A percentile compares a stretch with the other conserved stretches of the same genome.
Evolutionary conservation across 2,329 filamentous ascomycete species (phyloP).

Genomic region (Leptodontidium sp.): DNA sequence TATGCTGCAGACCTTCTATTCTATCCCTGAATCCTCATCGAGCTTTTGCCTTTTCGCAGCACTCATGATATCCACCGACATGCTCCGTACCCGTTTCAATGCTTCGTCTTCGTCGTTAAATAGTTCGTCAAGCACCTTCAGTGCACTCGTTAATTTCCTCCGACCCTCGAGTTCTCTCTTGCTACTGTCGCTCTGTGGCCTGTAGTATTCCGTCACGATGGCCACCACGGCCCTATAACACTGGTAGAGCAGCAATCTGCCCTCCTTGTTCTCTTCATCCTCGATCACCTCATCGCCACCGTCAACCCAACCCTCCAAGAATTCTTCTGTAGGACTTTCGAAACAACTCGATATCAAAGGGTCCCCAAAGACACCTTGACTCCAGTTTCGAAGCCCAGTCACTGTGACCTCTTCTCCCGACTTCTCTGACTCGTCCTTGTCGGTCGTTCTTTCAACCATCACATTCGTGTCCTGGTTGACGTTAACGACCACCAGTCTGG

Average conservation of each 20-base stretch:
- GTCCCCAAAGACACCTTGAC: conserved; percentile 66
- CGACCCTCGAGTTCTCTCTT: conserved; percentile 61
- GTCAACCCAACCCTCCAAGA: conserved; percentile 55
- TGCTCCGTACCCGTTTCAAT: conserved; percentile 39
- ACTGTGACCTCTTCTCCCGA: conserved; percentile 44
- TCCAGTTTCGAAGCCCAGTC: conserved; percentile 65
- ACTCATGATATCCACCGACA: conserved; percentile 29
- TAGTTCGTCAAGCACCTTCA: conserved; percentile 55
- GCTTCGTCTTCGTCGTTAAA: conserved; percentile 29
- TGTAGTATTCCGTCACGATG: conserved; percentile 64
- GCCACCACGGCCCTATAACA: conserved; percentile 63
- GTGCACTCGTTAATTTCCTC: conserved; percentile 56
- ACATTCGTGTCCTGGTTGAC: conserved; percentile 59
- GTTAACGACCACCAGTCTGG: conserved; percentile 64
- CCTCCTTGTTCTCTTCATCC: conserved; percentile 52
- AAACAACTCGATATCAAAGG: conserved; percentile 62
- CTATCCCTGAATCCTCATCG: conserved; percentile 9
- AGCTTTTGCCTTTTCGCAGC: conserved; percentile 38
- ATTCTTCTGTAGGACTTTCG: conserved; percentile 53
- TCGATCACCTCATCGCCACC: conserved; percentile 50
- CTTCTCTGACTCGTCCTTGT: conserved; percentile 24
- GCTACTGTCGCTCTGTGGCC: conserved; percentile 57
- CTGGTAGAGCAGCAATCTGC: conserved; percentile 63
- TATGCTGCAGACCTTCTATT: conserved; percentile 24
- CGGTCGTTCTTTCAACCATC: conserved; percentile 49